Conservation (phyloP, 805 yeast species). For the Teunomyces lycoperdinae region DNA sequence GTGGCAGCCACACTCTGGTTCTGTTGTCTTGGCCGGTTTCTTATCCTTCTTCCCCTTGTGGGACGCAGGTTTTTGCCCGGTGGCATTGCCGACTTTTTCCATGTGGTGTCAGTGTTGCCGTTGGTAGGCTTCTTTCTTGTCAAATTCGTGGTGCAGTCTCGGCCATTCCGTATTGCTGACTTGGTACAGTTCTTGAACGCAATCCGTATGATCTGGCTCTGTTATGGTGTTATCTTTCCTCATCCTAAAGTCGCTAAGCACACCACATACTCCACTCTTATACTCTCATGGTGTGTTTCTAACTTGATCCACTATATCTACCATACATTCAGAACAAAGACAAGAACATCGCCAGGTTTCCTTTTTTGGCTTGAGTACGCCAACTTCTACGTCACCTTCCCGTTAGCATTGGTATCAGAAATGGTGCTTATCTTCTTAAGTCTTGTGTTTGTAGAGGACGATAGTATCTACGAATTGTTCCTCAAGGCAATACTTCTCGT, state of each 20-base stretch:
- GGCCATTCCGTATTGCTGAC: constrained; percentile 10
- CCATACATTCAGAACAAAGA: constrained; percentile 32
- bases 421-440: constrained; percentile 35
- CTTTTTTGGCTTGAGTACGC: constrained; percentile 37
- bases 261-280: constrained; percentile 37
- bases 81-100: constrained; percentile 67
- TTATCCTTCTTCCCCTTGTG: constrained; percentile 58
- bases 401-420: constrained; percentile 31
- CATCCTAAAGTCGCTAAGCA: constrained; percentile 43
- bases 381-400: constrained; percentile 33
- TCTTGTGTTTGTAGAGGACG: constrained; percentile 26
- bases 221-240: constrained; percentile 41
- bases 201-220: constrained; percentile 34
- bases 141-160: constrained; percentile 11
- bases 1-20: constrained; percentile 46
- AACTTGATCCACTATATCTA: constrained; percentile 32
- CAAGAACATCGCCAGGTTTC: constrained; percentile 32
- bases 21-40: constrained; percentile 47
- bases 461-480: constrained; percentile 20
- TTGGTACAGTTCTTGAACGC: constrained; percentile 31
- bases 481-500: constrained; percentile 25
- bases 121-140: constrained; percentile 19
- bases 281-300: constrained; percentile 34
- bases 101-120: constrained; percentile 36
- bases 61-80: constrained; percentile 65